phyloP scores from a whole-genome alignment of 1,284 basidiomycete species.

The Rhodofomes roseus region DNA sequence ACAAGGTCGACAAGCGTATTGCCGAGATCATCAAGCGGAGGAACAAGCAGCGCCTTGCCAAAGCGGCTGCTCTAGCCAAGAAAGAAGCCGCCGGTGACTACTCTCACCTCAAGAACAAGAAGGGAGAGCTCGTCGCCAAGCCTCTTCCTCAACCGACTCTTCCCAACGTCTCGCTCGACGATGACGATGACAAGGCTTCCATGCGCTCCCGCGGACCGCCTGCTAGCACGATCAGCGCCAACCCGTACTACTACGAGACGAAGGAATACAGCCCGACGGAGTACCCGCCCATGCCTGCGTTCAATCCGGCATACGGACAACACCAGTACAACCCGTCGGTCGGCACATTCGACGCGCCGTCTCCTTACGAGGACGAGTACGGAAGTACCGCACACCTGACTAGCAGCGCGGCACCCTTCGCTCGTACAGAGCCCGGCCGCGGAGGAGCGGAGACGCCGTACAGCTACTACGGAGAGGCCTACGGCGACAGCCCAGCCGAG shows the following conservation, averaged over 20 bases:
- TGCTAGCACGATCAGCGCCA: slow-evolving; percentile 49
- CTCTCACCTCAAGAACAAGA: slow-evolving; percentile 91
- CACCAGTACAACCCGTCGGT: slow-evolving; percentile 53
- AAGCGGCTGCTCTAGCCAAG: slow-evolving; percentile 80
- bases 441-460: slow-evolving; percentile 11
- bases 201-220: slow-evolving; percentile 53
- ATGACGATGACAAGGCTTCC: slow-evolving; percentile 67
- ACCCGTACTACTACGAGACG: slow-evolving; percentile 53
- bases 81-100: slow-evolving; percentile 89
- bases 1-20: slow-evolving; percentile 99
- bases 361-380: slow-evolving; percentile 59
- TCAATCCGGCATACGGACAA: slow-evolving; percentile 36
- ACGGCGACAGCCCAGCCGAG: slow-evolving; percentile 12
- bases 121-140: slow-evolving; percentile 78
- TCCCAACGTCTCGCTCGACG: slow-evolving; percentile 86
- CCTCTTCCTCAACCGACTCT: slow-evolving; percentile 95
- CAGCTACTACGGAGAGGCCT: slow-evolving; percentile 15
- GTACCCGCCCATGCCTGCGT: slow-evolving; percentile 64
- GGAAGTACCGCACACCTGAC: slow-evolving; percentile 58
- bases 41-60: slow-evolving; percentile 82
- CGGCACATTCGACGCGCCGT: slow-evolving; percentile 50
- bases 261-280: slow-evolving; percentile 36
- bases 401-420: slow-evolving; percentile 50
- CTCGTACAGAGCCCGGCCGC: slow-evolving; percentile 24
- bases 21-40: slow-evolving; percentile 90